Evolutionary conservation across 2,329 filamentous ascomycete genomes (phyloP), one percentile per base, ranked within the genome.

Genomic region (Pochonia chlamydosporia): DNA sequence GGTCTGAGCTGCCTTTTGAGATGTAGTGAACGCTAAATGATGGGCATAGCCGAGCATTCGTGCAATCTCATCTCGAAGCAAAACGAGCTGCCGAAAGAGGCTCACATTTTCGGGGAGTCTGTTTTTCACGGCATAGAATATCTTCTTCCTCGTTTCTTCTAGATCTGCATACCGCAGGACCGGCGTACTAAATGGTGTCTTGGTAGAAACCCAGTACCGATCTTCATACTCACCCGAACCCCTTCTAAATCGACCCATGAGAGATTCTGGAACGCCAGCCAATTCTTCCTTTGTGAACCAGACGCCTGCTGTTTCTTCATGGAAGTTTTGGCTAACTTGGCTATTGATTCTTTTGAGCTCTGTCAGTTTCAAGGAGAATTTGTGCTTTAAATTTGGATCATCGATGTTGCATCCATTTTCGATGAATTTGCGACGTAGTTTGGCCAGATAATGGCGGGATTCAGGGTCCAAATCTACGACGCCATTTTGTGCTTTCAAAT

Each of bases 281-380:
- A 89, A 69, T 64, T 89, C 79, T 54, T 83, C 74, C 13, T 63
- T 70, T 4, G 82, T 84, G 56, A 89, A 82, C 84, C 85, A 89
- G 40, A 88, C 63, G 1, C 83, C 84, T 16, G 81, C 82, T 51
- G 82, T 80, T 69, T 89, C 85, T 65, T 89, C 85, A 58, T 88
- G 88, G 46, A 89, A 68, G 55, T 82, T 84, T 71, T 87, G 87
- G 57, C 82, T 78, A 67, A 89, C 89, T 40, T 78, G 37, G n/a
- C 73, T 51, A 88, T 88, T 56, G 75, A 72, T 55, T 89, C 76
- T 62, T 83, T 80, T 84, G 50, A 89, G 69, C 23, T 84, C 70
- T 73, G 85, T 85, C 76, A 41, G 6, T n/a, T 41, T 25, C 8
- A 16, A 4, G 9, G 8, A 13, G n/a, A 41, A 41, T 4, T 41